Evolutionary conservation across 2,329 filamentous ascomycete genomes (phyloP).

Genomic region (Stagonosporopsis rhizophila): DNA sequence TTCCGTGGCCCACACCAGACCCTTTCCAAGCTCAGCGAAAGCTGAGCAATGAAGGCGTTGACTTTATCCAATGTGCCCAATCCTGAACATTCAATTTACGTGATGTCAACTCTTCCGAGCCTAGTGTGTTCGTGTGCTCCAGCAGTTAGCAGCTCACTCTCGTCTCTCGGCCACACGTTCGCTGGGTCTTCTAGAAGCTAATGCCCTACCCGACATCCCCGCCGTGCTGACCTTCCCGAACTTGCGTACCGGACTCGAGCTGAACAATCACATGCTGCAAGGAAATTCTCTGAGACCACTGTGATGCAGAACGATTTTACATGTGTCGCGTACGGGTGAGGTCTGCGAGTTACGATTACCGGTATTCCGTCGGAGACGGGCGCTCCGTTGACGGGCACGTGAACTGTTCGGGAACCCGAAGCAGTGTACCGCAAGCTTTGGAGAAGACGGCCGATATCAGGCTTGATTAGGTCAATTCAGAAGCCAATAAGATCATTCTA

Average conservation of each 20-base stretch:
- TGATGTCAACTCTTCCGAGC: constrained; percentile 33
- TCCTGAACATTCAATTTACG: constrained; percentile 39
- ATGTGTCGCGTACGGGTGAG: neutral
- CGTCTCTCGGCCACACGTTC: constrained; percentile 12
- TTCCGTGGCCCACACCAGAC: constrained; percentile 10
- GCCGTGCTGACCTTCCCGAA: constrained; percentile 4
- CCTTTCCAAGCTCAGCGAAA: constrained; percentile 1
- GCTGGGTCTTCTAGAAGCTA: constrained; percentile 17
- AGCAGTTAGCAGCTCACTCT: neutral
- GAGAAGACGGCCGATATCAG: too few relatives aligned
- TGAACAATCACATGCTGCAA: constrained; percentile 9
- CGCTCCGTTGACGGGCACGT: neutral
- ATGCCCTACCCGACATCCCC: constrained; percentile 16
- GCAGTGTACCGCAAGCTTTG: neutral
- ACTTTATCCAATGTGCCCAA: constrained; percentile 26
- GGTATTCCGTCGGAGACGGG: constrained; percentile 9
- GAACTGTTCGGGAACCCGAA: neutral
- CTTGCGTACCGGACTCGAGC: constrained; percentile 1
- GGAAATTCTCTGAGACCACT: constrained; percentile 1
- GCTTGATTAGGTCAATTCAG: too few relatives aligned
- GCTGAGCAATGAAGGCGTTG: neutral
- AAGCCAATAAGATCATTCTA: too few relatives aligned
- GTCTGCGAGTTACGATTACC: neutral
- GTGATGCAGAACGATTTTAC: neutral
- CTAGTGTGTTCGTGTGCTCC: constrained; percentile 1